phyloP scores from a whole-genome alignment of 805 yeast species.

The Saturnispora zaruensis region DNA sequence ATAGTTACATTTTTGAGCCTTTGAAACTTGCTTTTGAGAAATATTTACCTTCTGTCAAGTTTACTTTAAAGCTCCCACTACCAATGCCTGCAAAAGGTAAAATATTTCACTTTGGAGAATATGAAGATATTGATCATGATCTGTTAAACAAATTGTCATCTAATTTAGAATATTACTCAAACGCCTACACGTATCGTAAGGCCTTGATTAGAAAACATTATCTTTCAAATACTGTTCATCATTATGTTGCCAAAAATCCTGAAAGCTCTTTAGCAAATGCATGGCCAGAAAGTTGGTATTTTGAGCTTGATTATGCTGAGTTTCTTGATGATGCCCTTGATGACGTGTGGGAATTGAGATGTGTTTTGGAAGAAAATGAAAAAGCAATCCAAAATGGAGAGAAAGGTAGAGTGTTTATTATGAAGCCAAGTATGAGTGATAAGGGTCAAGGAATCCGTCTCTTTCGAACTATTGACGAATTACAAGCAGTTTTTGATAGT shows the following conservation, averaged over 20 bases:
- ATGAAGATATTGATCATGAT: constrained; percentile 81
- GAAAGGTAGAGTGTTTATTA: constrained; percentile 52
- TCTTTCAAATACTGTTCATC: constrained; percentile 73
- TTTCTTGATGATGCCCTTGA: constrained; percentile 89
- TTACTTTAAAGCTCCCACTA: constrained; percentile 10
- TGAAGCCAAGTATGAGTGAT: constrained; percentile 96
- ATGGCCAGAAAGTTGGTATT: constrained; percentile 65
- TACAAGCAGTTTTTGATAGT: constrained; percentile 75
- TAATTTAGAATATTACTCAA: constrained; percentile 47
- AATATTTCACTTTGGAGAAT: constrained; percentile 76
- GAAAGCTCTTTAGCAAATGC: constrained; percentile 48
- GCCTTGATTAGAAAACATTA: constrained; percentile 88
- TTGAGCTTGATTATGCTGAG: constrained; percentile 93
- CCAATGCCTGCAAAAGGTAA: constrained; percentile 20
- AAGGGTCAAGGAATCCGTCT: constrained; percentile 92
- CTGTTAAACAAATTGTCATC: constrained; percentile 28
- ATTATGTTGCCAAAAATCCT: constrained; percentile 69
- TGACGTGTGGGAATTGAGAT: constrained; percentile 81
- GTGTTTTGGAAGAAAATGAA: constrained; percentile 55
- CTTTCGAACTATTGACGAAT: constrained; percentile 67
- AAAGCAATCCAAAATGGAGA: constrained; percentile 23
- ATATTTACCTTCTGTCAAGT: constrained; percentile 4
- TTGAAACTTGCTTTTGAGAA: constrained; percentile 30
- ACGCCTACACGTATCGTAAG: constrained; percentile 81
- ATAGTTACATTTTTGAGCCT: constrained; percentile 37